Evolutionary conservation across 805 yeast species (phyloP).

Genomic region (Tetrapisispora arboricola): DNA sequence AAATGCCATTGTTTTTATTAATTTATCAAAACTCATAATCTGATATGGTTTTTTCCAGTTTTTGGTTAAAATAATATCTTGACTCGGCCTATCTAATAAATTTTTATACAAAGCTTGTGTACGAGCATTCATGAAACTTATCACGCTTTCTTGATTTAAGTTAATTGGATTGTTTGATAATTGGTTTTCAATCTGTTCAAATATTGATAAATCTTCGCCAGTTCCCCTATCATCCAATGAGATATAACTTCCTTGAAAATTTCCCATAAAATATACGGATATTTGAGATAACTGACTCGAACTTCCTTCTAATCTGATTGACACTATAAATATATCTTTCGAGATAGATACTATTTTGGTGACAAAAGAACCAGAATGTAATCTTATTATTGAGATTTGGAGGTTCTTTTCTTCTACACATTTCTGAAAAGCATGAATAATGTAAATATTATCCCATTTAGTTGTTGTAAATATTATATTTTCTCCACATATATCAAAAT

Average conservation of each 20-base stretch:
- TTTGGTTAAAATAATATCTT: neutral
- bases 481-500: constrained; percentile 11
- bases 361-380: constrained; percentile 5
- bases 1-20: constrained; percentile 8
- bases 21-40: constrained; percentile 7
- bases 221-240: neutral
- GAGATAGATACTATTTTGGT: constrained; percentile 5
- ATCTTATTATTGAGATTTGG: neutral
- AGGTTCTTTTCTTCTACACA: neutral
- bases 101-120: neutral
- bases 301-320: constrained; percentile 5
- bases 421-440: constrained; percentile 7
- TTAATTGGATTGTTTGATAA: neutral
- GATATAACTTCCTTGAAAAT: neutral
- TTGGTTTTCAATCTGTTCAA: neutral
- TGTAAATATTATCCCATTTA: constrained; percentile 6
- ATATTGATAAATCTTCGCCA: neutral
- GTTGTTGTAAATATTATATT: constrained; percentile 8
- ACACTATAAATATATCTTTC: constrained; percentile 8
- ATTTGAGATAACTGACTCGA: constrained; percentile 2
- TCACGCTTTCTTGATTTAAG: neutral
- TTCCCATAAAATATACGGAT: neutral
- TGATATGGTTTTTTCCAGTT: constrained; percentile 6
- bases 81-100: too few species aligned
- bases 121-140: too few species aligned